A percentile compares a stretch with the other conserved stretches of the same genome.
These are phyloP conservation scores for Termitomyces sp. DNA, from an alignment of 768 basidiomycete genomes.

Conservation along the genomic window DNA sequence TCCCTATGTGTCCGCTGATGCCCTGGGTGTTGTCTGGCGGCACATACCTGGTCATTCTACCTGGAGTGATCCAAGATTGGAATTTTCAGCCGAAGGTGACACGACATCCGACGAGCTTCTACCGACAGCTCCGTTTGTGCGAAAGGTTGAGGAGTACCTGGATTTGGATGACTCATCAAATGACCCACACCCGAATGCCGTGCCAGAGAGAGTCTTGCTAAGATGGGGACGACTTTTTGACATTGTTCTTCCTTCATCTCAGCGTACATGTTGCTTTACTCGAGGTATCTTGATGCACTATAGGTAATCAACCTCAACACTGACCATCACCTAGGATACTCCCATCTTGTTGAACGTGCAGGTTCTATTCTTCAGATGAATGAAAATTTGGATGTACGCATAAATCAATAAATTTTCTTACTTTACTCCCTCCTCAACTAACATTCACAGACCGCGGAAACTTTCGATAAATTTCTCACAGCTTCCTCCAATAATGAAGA, in stretches of 20 bases:
- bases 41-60: constrained; percentile 44
- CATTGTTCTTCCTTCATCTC: constrained; percentile 60
- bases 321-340: constrained; percentile 47
- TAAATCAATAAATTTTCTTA: neutral
- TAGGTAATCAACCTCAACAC: neutral
- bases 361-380: constrained; percentile 77
- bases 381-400: constrained; percentile 53
- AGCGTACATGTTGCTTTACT: constrained; percentile 75
- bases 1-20: constrained; percentile 13
- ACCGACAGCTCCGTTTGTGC: constrained; percentile 1
- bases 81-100: neutral
- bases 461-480: constrained; percentile 50
- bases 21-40: constrained; percentile 31
- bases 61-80: constrained; percentile 35
- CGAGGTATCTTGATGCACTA: constrained; percentile 40
- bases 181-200: constrained; percentile 21
- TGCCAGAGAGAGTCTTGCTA: constrained; percentile 57
- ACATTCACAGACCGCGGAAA: constrained; percentile 45
- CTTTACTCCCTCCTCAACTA: neutral
- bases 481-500: constrained; percentile 33
- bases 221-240: constrained; percentile 83
- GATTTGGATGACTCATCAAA: constrained; percentile 21
- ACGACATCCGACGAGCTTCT: neutral
- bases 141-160: constrained; percentile 33
- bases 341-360: constrained; percentile 67